Percentiles rank a stretch among this genome's conserved stretches.
Evolutionary conservation across 2,329 filamentous ascomycete species (phyloP).

Genomic region (Colletotrichum incanum): DNA sequence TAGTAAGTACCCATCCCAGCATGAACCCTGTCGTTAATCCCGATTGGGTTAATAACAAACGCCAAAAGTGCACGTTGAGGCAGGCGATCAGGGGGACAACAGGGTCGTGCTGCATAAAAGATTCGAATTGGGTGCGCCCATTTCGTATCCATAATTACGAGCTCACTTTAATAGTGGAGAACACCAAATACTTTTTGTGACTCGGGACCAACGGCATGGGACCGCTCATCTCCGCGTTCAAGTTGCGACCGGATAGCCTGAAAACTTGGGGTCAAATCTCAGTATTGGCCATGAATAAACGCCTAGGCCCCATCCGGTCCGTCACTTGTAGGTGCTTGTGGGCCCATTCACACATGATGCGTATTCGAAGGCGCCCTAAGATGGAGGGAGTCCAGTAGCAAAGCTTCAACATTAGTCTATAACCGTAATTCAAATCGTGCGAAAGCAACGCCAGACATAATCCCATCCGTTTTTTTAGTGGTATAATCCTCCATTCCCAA

Average conservation of each 20-base stretch:
- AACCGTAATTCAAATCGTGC: conserved; percentile 25
- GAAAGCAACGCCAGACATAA: conserved; percentile 34
- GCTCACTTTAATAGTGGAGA: conserved; percentile 22
- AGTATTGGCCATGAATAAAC: neutral
- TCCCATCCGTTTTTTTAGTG: conserved; percentile 39
- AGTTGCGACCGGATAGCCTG: neutral
- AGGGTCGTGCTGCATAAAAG: conserved; percentile 36
- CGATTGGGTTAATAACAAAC: conserved; percentile 23
- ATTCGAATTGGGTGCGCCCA: conserved; percentile 26
- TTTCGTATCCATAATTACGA: conserved; percentile 42
- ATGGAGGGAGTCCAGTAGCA: conserved; percentile 44
- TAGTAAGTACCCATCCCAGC: conserved; percentile 11
- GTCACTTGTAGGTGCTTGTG: no score
- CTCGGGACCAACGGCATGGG: conserved; percentile 30
- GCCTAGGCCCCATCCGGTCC: neutral
- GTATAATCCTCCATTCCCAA: conserved; percentile 26
- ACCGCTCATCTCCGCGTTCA: conserved; percentile 38
- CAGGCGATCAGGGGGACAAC: conserved; percentile 28
- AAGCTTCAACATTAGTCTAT: conserved; percentile 42
- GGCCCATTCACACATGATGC: neutral
- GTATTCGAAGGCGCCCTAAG: conserved; percentile 14
- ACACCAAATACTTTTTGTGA: conserved; percentile 10
- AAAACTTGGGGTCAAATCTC: conserved; percentile 14
- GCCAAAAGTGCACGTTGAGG: conserved; percentile 33
- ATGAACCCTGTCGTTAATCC: conserved; percentile 21